Conservation (phyloP, 768 basidiomycete genomes). For the Lentinula boryana region DNA sequence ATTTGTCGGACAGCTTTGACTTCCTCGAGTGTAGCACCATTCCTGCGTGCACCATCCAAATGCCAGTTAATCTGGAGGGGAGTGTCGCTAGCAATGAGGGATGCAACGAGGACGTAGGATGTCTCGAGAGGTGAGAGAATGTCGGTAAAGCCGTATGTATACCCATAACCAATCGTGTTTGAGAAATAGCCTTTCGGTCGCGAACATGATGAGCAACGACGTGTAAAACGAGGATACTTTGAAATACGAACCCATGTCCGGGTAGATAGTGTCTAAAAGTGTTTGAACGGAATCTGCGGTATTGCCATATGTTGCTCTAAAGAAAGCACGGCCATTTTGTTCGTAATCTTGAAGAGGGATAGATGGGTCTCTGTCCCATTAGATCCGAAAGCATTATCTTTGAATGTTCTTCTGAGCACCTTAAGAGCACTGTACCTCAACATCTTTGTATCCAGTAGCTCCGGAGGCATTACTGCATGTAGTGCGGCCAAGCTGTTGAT, state of each 20-base stretch:
- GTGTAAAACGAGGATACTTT: background rate
- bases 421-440: background rate
- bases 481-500: slow-evolving; percentile 54
- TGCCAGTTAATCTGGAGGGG: slow-evolving; percentile 67
- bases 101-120: slow-evolving; percentile 54
- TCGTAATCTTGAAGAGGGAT: slow-evolving; percentile 38
- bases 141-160: slow-evolving; percentile 43
- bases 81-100: slow-evolving; percentile 55
- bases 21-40: slow-evolving; percentile 49
- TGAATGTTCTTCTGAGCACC: background rate
- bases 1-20: slow-evolving; percentile 49
- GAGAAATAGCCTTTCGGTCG: slow-evolving; percentile 43
- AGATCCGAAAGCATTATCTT: background rate
- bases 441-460: slow-evolving; percentile 35
- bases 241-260: slow-evolving; percentile 52
- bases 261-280: slow-evolving; percentile 47
- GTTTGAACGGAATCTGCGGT: slow-evolving; percentile 41
- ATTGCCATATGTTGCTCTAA: slow-evolving; percentile 48
- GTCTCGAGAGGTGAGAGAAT: slow-evolving; percentile 47
- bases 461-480: slow-evolving; percentile 45
- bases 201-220: background rate
- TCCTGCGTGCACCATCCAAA: slow-evolving; percentile 46
- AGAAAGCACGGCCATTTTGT: slow-evolving; percentile 35
- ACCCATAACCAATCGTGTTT: slow-evolving; percentile 50
- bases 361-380: slow-evolving; percentile 28